These are phyloP conservation scores for Russula ochroleuca DNA, from an alignment of 768 basidiomycete species.

Conservation along the genomic window DNA sequence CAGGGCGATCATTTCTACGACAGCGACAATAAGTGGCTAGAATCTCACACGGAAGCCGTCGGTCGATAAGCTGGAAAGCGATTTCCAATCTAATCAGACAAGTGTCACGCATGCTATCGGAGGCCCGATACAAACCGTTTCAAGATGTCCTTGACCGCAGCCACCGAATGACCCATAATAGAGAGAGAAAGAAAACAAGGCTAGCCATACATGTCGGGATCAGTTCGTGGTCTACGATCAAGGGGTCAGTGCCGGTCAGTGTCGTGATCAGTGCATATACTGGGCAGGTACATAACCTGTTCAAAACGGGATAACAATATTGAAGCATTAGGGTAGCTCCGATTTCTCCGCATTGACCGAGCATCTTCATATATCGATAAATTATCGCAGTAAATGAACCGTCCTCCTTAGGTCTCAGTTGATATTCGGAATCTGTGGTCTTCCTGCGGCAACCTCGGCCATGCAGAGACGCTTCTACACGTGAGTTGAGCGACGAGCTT, in stretches of 20 bases:
- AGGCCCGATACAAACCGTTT: neutral
- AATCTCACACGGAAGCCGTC: neutral
- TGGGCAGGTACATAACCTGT: too few species aligned
- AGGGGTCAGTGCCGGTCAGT: neutral
- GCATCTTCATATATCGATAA: neutral
- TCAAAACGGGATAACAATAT: too few species aligned
- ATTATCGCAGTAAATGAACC: neutral
- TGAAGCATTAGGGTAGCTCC: neutral
- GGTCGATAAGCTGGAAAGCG: neutral
- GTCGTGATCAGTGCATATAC: neutral
- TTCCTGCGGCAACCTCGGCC: neutral
- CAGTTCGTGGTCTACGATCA: neutral
- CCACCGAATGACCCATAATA: neutral
- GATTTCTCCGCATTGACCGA: neutral
- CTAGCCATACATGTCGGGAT: neutral
- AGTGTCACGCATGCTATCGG: neutral
- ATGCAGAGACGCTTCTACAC: neutral
- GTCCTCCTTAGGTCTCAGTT: neutral
- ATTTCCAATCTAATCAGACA: constrained; percentile 1
- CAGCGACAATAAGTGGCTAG: neutral
- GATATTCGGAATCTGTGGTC: neutral
- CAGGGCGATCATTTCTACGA: constrained; percentile 1
- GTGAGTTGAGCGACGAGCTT: neutral
- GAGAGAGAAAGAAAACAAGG: neutral
- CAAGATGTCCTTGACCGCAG: neutral